A percentile compares a stretch with the other conserved stretches of the same genome.
Conservation (phyloP, 371 early-diverging fungal species). For the Actinomortierella ambigua region DNA sequence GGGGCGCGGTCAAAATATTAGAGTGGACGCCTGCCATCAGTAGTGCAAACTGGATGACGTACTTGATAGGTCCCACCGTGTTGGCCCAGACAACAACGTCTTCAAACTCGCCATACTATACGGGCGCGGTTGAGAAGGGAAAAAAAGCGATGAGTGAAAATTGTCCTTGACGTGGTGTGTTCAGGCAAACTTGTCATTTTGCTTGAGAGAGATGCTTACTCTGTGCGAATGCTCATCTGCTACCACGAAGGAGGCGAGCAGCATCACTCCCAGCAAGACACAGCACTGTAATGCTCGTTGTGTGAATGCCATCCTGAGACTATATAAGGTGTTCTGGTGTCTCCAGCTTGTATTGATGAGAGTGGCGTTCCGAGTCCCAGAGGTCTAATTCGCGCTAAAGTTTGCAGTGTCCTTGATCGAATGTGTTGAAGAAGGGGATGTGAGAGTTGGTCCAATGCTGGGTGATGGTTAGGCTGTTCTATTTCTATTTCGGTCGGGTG, state of each 20-base stretch:
- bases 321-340: too few species aligned
- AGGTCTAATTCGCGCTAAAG: too few species aligned
- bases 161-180: neutral
- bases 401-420: too few species aligned
- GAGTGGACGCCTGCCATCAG: neutral
- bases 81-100: slow-evolving; percentile 76
- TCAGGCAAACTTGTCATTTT: neutral
- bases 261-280: too few species aligned
- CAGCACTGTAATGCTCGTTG: too few species aligned
- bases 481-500: too few species aligned
- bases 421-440: too few species aligned
- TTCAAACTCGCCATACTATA: slow-evolving; percentile 57
- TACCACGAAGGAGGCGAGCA: slow-evolving; percentile 2
- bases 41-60: neutral
- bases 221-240: slow-evolving; percentile 47
- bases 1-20: neutral
- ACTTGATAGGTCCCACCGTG: slow-evolving; percentile 70
- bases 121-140: neutral
- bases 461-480: too few species aligned
- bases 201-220: slow-evolving; percentile 11
- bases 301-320: too few species aligned
- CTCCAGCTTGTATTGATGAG: too few species aligned
- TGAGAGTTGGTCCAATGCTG: too few species aligned
- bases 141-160: neutral
- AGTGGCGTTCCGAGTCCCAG: too few species aligned